A percentile compares a stretch with the other conserved stretches of the same genome.
phyloP scores from a whole-genome alignment of 1,284 basidiomycete species.

The Phellinidium pouzarii region DNA sequence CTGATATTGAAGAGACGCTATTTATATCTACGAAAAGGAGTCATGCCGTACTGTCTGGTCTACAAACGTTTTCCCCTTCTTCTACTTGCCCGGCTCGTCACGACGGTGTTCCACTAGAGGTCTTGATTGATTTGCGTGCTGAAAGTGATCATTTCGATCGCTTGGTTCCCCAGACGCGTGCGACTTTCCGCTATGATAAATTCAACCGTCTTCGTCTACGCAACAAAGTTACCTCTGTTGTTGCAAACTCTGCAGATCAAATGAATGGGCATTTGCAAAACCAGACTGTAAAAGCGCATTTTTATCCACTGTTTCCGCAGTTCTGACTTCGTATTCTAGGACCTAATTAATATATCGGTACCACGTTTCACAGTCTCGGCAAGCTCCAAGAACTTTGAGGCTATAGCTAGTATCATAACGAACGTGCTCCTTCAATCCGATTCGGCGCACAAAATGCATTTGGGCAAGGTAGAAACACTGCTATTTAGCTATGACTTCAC shows the following conservation, averaged over 20 bases:
- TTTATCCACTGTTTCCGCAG: conserved; percentile 3
- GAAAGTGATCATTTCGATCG: conserved; percentile 83
- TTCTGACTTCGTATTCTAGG: conserved; percentile 36
- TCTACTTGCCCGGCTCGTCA: conserved; percentile 33
- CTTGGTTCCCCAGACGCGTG: conserved; percentile 85
- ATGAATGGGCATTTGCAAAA: conserved; percentile 66
- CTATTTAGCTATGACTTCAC: conserved; percentile 90
- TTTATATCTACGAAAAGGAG: conserved; percentile 39
- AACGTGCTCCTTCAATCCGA: conserved; percentile 87
- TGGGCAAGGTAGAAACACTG: conserved; percentile 77
- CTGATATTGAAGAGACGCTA: not conserved
- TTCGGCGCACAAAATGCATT: conserved; percentile 70
- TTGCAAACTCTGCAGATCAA: conserved; percentile 32
- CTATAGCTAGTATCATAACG: conserved; percentile 85
- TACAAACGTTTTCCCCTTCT: conserved; percentile 86
- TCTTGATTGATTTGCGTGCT: conserved; percentile 78
- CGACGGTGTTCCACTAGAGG: conserved; percentile 77
- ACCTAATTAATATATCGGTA: conserved; percentile 74
- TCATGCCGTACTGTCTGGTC: conserved; percentile 67
- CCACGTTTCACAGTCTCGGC: conserved; percentile 89
- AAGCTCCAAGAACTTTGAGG: conserved; percentile 79
- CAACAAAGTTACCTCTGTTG: conserved; percentile 55
- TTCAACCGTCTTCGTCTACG: conserved; percentile 88
- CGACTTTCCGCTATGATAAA: conserved; percentile 85
- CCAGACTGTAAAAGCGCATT: conserved; percentile 55